phyloP scores from a whole-genome alignment of 2,329 filamentous ascomycete species.

The Exophiala dermatitidis region DNA sequence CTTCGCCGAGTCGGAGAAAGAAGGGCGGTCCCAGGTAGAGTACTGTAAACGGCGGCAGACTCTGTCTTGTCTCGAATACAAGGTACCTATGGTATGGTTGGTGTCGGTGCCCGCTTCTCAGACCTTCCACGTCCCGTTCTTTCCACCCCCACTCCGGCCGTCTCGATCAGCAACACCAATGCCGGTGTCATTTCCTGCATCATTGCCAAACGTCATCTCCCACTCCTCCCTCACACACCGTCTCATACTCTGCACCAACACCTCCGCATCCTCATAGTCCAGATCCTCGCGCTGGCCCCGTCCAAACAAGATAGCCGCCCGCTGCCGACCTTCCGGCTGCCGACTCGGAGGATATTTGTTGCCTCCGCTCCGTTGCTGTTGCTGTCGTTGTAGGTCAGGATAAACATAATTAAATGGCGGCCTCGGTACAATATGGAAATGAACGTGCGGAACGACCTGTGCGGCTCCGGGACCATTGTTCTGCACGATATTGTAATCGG shows the following conservation, averaged over 20 bases:
- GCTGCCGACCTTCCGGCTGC: slow-evolving; percentile 13
- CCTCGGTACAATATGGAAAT: slow-evolving; percentile 89
- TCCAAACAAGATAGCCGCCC: slow-evolving; percentile 41
- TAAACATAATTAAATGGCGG: slow-evolving; percentile 42
- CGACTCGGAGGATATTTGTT: slow-evolving; percentile 18
- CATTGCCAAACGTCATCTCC: slow-evolving; percentile 30
- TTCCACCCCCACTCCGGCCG: not conserved
- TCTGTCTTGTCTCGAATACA: too few species aligned
- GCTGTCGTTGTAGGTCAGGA: slow-evolving; percentile 13
- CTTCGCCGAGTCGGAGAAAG: too few species aligned
- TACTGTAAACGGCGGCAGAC: too few species aligned
- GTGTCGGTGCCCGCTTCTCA: too few species aligned
- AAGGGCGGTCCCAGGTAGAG: too few species aligned
- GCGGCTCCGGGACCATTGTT: slow-evolving; percentile 87
- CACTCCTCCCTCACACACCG: slow-evolving; percentile 31
- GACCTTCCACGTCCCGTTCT: slow-evolving; percentile 9
- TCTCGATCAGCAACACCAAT: not conserved
- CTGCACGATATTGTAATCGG: slow-evolving; percentile 93
- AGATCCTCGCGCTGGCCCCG: slow-evolving; percentile 42
- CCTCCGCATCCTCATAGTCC: slow-evolving; percentile 41
- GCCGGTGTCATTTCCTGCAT: not conserved
- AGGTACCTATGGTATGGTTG: too few species aligned
- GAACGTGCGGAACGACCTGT: slow-evolving; percentile 86
- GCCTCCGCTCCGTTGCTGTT: not conserved
- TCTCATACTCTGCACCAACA: slow-evolving; percentile 34